A percentile compares a stretch with the other conserved stretches of the same genome.
Evolutionary conservation across 805 yeast genomes (phyloP).

Genomic region (Ogataea ramenticola): DNA sequence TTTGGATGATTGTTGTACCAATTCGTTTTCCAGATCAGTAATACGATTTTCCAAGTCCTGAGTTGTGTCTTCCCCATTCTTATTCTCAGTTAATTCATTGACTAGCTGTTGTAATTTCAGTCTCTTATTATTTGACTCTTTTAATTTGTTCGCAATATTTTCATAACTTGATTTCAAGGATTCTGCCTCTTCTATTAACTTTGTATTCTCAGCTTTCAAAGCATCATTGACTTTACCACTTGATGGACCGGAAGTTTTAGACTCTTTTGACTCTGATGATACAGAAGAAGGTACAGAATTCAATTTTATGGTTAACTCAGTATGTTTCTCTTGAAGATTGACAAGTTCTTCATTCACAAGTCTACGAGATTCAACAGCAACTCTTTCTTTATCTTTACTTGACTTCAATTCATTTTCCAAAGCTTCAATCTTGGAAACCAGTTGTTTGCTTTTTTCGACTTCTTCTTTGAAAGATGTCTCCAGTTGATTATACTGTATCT

Average conservation of each 20-base stretch:
- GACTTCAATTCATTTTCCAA: background rate
- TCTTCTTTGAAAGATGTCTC: background rate
- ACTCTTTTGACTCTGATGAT: no score
- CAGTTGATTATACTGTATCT: background rate
- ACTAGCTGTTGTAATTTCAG: background rate
- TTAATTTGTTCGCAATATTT: no score
- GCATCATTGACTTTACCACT: background rate
- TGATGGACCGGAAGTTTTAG: no score
- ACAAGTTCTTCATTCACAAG: background rate
- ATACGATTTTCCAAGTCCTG: background rate
- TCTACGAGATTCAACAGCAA: background rate
- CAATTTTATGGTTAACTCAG: no score
- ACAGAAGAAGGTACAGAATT: no score
- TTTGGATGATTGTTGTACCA: background rate
- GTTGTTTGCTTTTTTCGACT: background rate
- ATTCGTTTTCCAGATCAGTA: background rate
- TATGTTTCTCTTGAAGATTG: background rate
- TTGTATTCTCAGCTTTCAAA: background rate
- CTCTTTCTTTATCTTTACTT: background rate
- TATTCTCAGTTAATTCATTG: background rate
- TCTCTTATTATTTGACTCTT: background rate
- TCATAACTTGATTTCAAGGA: background rate
- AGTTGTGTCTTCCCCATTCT: no score
- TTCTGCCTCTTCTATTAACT: constrained; percentile 1
- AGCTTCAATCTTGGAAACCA: background rate